Evolutionary conservation across 768 basidiomycete genomes (phyloP).

Genomic region (Suillus americanus): DNA sequence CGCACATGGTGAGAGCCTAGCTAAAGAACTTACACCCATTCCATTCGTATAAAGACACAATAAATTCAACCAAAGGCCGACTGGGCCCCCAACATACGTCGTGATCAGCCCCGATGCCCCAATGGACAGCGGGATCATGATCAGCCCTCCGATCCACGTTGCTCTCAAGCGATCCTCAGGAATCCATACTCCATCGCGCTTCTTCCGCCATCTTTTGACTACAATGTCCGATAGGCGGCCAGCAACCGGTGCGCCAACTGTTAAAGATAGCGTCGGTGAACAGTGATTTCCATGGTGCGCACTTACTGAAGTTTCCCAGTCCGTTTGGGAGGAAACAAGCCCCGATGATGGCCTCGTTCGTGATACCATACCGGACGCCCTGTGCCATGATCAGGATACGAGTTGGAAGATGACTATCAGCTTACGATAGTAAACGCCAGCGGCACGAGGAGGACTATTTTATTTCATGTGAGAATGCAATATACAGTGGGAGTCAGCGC

Average conservation of each 20-base stretch:
- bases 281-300: not conserved
- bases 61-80: constrained; percentile 49
- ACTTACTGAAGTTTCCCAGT: constrained; percentile 58
- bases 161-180: constrained; percentile 64
- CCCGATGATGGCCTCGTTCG: constrained; percentile 56
- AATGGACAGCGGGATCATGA: constrained; percentile 51
- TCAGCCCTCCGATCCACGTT: constrained; percentile 38
- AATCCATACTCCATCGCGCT: constrained; percentile 53
- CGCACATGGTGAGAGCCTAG: not conserved
- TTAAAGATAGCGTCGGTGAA: not conserved
- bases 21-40: constrained; percentile 45
- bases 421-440: constrained; percentile 61
- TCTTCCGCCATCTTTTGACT: constrained; percentile 43
- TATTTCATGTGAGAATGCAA: constrained; percentile 30
- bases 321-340: constrained; percentile 60
- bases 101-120: constrained; percentile 46
- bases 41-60: constrained; percentile 57
- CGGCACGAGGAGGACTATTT: constrained; percentile 45
- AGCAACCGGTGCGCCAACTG: constrained; percentile 58
- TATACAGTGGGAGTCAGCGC: not conserved
- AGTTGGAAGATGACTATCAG: not conserved
- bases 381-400: constrained; percentile 17
- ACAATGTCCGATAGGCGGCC: constrained; percentile 55
- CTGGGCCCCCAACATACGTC: constrained; percentile 42
- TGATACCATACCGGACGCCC: constrained; percentile 57